Evolutionary conservation across 1,284 basidiomycete species (phyloP).

Genomic region (Microbotryum intermedium): DNA sequence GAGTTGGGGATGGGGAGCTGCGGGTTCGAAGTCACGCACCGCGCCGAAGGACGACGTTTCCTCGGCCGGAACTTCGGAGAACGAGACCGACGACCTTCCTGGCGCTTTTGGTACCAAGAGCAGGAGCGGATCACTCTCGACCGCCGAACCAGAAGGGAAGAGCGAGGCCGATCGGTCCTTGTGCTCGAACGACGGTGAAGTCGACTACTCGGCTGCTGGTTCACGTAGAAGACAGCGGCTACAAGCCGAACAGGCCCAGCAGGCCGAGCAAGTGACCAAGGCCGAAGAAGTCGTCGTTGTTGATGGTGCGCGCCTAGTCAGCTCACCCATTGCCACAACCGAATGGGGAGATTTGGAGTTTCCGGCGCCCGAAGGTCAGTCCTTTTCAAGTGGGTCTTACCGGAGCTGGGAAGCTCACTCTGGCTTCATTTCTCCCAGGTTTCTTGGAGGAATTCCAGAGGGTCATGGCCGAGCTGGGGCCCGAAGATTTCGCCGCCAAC

Average conservation of each 20-base stretch:
- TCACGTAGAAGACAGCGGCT: too few relatives aligned
- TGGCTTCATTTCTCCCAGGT: neutral
- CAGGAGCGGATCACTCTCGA: neutral
- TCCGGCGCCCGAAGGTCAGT: conserved; percentile 15
- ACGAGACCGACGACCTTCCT: too few relatives aligned
- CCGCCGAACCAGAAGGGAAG: neutral
- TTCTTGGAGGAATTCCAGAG: conserved; percentile 16
- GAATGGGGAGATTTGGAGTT: conserved; percentile 21
- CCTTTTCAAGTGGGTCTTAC: too few relatives aligned
- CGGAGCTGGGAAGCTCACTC: neutral
- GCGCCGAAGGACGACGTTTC: too few relatives aligned
- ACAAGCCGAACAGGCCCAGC: neutral
- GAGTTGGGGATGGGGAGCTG: neutral
- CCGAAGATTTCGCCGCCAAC: conserved; percentile 9
- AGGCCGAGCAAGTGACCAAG: neutral
- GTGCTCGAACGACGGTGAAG: too few relatives aligned
- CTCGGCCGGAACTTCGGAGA: too few relatives aligned
- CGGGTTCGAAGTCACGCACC: too few relatives aligned
- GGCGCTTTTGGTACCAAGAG: neutral
- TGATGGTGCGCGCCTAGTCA: neutral
- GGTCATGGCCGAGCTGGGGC: conserved; percentile 18
- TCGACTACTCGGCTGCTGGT: too few relatives aligned
- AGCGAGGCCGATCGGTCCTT: neutral
- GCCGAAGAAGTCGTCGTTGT: neutral
- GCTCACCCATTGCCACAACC: conserved; percentile 1